Percentiles rank a stretch among this genome's conserved stretches.
Conservation (phyloP, 495 filamentous ascomycete species). For the Penicillium cinerascens region DNA sequence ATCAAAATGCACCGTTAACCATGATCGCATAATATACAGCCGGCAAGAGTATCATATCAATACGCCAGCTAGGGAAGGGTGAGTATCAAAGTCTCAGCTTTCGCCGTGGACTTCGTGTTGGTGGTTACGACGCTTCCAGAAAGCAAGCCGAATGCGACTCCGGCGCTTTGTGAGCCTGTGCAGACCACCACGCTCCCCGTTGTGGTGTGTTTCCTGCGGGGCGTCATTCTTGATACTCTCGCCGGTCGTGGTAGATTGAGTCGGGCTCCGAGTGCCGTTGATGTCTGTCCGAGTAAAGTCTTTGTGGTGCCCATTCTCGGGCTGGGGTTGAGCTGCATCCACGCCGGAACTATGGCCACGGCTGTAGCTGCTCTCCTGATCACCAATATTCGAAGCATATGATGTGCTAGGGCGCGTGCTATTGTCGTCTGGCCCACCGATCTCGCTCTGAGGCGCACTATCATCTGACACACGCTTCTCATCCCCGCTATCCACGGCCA, state of each 20-base stretch:
- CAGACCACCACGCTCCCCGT: conserved; percentile 16
- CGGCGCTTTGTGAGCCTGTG: conserved; percentile 35
- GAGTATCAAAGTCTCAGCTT: conserved; percentile 23
- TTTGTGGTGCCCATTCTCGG: conserved; percentile 28
- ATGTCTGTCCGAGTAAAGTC: conserved; percentile 21
- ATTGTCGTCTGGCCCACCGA: conserved; percentile 16
- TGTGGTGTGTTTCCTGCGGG: conserved; percentile 15
- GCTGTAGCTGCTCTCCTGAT: conserved; percentile 20
- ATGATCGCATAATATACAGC: conserved; percentile 28
- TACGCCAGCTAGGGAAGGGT: background rate
- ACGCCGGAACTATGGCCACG: conserved; percentile 14
- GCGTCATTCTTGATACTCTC: conserved; percentile 30
- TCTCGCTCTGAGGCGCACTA: conserved; percentile 31
- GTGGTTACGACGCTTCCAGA: conserved; percentile 44
- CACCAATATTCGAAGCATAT: conserved; percentile 18
- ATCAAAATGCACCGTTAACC: conserved; percentile 31
- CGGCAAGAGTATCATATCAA: background rate
- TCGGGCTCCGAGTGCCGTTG: conserved; percentile 27
- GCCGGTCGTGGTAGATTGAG: conserved; percentile 29
- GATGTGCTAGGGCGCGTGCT: conserved; percentile 33
- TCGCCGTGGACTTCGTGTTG: conserved; percentile 39
- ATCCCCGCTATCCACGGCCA: conserved; percentile 48
- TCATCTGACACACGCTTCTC: conserved; percentile 36
- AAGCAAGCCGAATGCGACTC: conserved; percentile 44
- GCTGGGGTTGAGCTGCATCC: conserved; percentile 11